phyloP scores from a whole-genome alignment of 2,329 filamentous ascomycete species.

The Colletotrichum paranaense region DNA sequence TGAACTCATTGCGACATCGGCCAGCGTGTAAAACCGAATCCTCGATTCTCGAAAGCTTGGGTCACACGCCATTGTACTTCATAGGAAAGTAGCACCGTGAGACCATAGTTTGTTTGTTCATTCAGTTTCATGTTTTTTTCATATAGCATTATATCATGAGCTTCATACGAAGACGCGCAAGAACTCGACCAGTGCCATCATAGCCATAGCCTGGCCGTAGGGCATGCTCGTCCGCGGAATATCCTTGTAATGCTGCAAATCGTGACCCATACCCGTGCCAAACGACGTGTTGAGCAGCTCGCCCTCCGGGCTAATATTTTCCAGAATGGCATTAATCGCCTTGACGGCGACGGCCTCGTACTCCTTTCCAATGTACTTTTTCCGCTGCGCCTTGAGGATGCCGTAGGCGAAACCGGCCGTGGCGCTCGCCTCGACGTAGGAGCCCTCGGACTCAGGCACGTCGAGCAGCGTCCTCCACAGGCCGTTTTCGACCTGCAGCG shows the following conservation, averaged over 20 bases:
- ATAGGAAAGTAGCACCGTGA: background rate
- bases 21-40: background rate
- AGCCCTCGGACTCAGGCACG: slow-evolving; percentile 72
- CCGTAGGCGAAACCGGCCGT: slow-evolving; percentile 86
- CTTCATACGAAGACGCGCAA: slow-evolving; percentile 58
- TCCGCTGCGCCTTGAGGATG: slow-evolving; percentile 78
- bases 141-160: slow-evolving; percentile 35
- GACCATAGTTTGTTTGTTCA: background rate
- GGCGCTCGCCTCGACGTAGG: slow-evolving; percentile 81
- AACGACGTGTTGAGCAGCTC: slow-evolving; percentile 82
- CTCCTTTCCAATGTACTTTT: slow-evolving; percentile 73
- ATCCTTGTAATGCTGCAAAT: slow-evolving; percentile 80
- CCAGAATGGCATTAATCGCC: slow-evolving; percentile 75
- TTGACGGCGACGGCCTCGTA: slow-evolving; percentile 72
- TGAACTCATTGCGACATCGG: background rate
- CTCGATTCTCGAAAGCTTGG: background rate
- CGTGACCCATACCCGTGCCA: slow-evolving; percentile 81
- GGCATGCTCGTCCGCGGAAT: slow-evolving; percentile 85
- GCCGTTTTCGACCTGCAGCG: slow-evolving; percentile 70
- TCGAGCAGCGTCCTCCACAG: slow-evolving; percentile 83
- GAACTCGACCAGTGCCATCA: slow-evolving; percentile 83
- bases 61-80: background rate
- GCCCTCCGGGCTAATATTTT: slow-evolving; percentile 73
- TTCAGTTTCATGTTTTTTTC: background rate
- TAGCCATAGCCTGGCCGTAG: slow-evolving; percentile 87